Percentiles rank a stretch among this genome's conserved stretches.
phyloP scores from a whole-genome alignment of 2,329 filamentous ascomycete species.

The Claviceps sorghi region DNA sequence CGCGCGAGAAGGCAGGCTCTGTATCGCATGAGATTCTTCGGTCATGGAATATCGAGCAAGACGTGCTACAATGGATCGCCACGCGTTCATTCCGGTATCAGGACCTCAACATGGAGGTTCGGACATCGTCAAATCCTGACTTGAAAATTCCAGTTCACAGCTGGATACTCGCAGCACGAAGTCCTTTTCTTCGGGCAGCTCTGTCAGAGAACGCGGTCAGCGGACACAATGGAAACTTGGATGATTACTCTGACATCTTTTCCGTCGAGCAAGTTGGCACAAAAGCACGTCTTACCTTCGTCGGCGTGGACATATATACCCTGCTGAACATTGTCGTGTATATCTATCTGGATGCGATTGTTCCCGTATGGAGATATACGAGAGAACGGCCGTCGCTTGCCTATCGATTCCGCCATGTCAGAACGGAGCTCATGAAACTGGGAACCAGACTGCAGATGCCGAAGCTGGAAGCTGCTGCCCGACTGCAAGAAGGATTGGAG shows the following conservation, averaged over 20 bases:
- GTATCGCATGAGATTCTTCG: conserved; percentile 40
- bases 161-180: conserved; percentile 66
- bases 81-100: conserved; percentile 24
- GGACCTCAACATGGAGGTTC: conserved; percentile 30
- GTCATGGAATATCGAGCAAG: conserved; percentile 51
- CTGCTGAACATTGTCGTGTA: conserved; percentile 69
- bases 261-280: conserved; percentile 26
- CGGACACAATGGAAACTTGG: conserved; percentile 7
- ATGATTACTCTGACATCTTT: conserved; percentile 15
- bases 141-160: conserved; percentile 66
- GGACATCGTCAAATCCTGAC: conserved; percentile 48
- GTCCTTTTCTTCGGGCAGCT: conserved; percentile 48
- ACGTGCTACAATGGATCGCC: conserved; percentile 38
- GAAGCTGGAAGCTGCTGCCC: conserved; percentile 61
- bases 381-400: conserved; percentile 50
- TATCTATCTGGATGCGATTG: conserved; percentile 61
- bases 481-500: conserved; percentile 54
- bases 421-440: conserved; percentile 77
- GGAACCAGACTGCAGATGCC: conserved; percentile 55
- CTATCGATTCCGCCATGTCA: conserved; percentile 62
- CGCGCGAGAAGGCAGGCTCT: conserved; percentile 31
- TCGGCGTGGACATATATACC: conserved; percentile 58
- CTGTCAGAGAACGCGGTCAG: conserved; percentile 39
- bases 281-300: conserved; percentile 47
- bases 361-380: conserved; percentile 79